Conservation (phyloP, 2,329 filamentous ascomycete species). For the Harringtonia lauricola region DNA sequence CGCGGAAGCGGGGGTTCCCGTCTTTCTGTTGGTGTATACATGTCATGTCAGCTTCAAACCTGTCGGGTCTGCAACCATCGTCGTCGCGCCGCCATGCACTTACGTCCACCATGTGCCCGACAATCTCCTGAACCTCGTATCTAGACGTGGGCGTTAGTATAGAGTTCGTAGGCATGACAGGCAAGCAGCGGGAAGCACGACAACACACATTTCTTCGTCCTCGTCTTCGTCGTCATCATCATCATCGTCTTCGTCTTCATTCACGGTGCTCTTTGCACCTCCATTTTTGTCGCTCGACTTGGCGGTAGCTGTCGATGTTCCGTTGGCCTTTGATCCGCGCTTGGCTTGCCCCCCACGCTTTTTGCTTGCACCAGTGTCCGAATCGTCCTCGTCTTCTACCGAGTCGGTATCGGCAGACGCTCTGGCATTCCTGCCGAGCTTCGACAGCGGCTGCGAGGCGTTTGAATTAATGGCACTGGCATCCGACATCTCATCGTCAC, state of each 20-base stretch:
- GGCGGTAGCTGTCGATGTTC: constrained; percentile 7
- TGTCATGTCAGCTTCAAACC: not conserved
- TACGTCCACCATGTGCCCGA: constrained; percentile 48
- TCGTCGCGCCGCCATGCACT: not conserved
- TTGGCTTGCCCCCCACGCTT: constrained; percentile 9
- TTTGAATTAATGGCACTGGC: constrained; percentile 14
- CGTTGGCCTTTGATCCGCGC: not conserved
- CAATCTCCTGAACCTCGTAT: constrained; percentile 65
- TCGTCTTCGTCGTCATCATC: constrained; percentile 17
- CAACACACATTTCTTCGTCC: constrained; percentile 15
- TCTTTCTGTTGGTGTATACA: constrained; percentile 20
- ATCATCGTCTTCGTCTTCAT: constrained; percentile 3
- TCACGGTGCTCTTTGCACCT: not conserved
- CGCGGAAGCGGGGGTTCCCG: constrained; percentile 46
- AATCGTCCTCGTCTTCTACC: constrained; percentile 16
- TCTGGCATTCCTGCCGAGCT: constrained; percentile 22
- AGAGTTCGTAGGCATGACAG: not conserved
- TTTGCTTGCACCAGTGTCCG: constrained; percentile 12
- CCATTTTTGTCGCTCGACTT: not conserved
- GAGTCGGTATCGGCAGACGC: constrained; percentile 13
- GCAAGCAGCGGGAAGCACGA: not conserved
- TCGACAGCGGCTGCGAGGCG: constrained; percentile 13
- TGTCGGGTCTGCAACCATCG: not conserved
- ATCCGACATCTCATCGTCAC: constrained; percentile 30
- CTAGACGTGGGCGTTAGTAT: constrained; percentile 27